Percentiles rank a stretch among this genome's conserved stretches.
These are phyloP conservation scores for Anthoceros angustus DNA, from an alignment of 225 moss, liverwort and hornwort genomes.

Conservation along the genomic window DNA sequence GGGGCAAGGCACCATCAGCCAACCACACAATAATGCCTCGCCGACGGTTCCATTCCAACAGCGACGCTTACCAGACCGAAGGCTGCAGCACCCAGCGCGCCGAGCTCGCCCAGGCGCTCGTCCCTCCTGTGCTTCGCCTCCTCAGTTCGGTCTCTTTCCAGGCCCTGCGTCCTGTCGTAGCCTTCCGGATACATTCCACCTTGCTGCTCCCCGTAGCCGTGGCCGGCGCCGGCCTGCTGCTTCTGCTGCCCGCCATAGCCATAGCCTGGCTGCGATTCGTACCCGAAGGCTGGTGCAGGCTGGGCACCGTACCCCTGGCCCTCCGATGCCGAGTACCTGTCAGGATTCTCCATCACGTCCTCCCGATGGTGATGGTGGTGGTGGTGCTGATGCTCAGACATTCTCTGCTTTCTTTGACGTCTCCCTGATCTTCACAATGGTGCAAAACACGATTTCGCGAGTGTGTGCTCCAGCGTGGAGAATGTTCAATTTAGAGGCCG, in stretches of 20 bases:
- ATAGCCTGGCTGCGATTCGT: neutral
- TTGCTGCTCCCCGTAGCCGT: neutral
- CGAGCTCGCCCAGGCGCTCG: neutral
- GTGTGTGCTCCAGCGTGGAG: too few species aligned
- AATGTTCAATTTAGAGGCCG: too few species aligned
- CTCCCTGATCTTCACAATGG: too few species aligned
- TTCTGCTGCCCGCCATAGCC: neutral
- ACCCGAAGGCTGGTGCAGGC: neutral
- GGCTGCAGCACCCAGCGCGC: neutral
- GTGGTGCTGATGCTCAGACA: neutral
- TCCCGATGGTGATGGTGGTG: neutral
- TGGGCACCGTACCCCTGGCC: neutral
- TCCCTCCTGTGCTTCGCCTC: neutral
- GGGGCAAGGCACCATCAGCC: neutral
- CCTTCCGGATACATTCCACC: neutral
- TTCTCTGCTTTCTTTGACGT: too few species aligned
- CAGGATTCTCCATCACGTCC: neutral
- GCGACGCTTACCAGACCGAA: neutral
- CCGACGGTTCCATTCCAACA: neutral
- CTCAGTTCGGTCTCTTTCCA: neutral
- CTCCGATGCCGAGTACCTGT: neutral
- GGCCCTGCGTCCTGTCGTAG: neutral
- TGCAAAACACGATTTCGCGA: too few species aligned
- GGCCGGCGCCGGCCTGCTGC: neutral
- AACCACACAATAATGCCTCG: neutral